Conservation (phyloP, 495 filamentous ascomycete genomes). For the Cryomyces minteri region DNA sequence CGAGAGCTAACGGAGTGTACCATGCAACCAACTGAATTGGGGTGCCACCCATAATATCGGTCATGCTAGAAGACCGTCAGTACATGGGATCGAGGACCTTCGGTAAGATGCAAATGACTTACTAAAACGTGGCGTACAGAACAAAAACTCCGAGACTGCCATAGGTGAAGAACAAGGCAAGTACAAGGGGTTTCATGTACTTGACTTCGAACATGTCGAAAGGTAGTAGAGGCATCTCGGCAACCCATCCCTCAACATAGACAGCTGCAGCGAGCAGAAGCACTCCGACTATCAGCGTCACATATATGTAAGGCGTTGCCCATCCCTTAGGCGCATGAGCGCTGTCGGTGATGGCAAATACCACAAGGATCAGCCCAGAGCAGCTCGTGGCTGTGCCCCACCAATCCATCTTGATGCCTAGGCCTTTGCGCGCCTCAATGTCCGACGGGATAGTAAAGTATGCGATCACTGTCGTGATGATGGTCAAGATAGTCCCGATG, state of each 20-base stretch:
- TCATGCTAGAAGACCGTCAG: conserved; percentile 31
- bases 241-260: conserved; percentile 66
- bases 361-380: conserved; percentile 46
- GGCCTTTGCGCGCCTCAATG: conserved; percentile 25
- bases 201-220: conserved; percentile 54
- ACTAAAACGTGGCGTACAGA: conserved; percentile 68
- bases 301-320: conserved; percentile 52
- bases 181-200: conserved; percentile 47
- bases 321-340: conserved; percentile 51
- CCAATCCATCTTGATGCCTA: conserved; percentile 50
- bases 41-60: conserved; percentile 40
- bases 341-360: conserved; percentile 64
- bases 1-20: conserved; percentile 58
- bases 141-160: conserved; percentile 61
- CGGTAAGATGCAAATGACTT: conserved; percentile 17
- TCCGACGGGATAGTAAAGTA: conserved; percentile 52
- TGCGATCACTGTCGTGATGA: conserved; percentile 31
- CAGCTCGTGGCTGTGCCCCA: conserved; percentile 44
- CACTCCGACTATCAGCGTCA: conserved; percentile 39
- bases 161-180: conserved; percentile 56
- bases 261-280: conserved; percentile 35
- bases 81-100: not conserved
- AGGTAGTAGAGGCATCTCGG: conserved; percentile 53
- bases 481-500: conserved; percentile 40
- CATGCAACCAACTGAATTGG: conserved; percentile 62